Conservation (phyloP, 306 rosid genomes). For the Rosa rugosa region DNA sequence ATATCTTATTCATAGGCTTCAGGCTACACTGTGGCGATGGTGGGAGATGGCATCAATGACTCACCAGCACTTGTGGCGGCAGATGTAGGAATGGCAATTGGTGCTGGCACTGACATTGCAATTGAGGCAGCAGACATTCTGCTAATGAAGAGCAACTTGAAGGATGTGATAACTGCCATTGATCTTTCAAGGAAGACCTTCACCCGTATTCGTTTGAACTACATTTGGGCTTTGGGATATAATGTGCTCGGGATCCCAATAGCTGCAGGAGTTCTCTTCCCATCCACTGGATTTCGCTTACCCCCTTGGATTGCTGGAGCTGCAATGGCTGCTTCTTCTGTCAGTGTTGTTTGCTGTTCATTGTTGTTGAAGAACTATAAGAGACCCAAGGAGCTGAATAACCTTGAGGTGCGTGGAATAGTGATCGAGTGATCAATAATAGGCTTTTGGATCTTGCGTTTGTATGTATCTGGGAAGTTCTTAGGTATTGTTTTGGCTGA, state of each 20-base stretch:
- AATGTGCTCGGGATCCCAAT: conserved; percentile 63
- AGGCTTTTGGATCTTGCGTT: background rate
- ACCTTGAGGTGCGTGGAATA: conserved; percentile 42
- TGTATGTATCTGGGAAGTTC: background rate
- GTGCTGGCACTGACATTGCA: conserved; percentile 79
- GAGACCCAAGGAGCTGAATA: conserved; percentile 48
- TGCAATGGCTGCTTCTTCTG: conserved; percentile 79
- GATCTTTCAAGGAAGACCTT: conserved; percentile 65
- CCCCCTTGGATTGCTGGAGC: conserved; percentile 87
- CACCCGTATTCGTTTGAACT: conserved; percentile 41
- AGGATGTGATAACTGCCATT: conserved; percentile 64
- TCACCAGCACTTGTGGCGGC: conserved; percentile 82
- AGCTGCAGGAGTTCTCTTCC: conserved; percentile 64
- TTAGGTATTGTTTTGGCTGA: background rate
- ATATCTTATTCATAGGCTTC: conserved; percentile 26
- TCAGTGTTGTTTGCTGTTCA: conserved; percentile 68
- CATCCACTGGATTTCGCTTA: conserved; percentile 48
- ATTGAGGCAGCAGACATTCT: conserved; percentile 81
- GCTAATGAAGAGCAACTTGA: conserved; percentile 70
- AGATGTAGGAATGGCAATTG: conserved; percentile 73
- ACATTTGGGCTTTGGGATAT: conserved; percentile 67
- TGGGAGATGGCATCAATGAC: conserved; percentile 75
- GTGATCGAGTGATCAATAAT: conserved; percentile 30
- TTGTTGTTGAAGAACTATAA: conserved; percentile 54
- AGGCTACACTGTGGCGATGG: conserved; percentile 66